phyloP scores from a whole-genome alignment of 176 grass and related monocot species.

The Avena eriantha region DNA sequence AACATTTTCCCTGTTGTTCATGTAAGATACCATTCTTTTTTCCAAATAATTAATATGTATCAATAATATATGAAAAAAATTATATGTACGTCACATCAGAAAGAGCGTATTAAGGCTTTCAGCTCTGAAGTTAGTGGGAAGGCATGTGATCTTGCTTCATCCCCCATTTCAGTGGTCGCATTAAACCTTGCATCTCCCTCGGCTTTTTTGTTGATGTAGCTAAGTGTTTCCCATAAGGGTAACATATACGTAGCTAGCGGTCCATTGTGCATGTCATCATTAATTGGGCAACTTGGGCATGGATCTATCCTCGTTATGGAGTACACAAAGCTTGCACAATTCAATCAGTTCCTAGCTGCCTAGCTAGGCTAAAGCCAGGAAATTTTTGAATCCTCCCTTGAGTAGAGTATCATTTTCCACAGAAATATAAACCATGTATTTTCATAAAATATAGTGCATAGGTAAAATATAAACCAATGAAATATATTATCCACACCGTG shows the following conservation, averaged over 20 bases:
- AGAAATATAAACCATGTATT: neutral
- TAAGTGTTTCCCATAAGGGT: conserved; percentile 12
- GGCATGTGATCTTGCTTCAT: conserved; percentile 49
- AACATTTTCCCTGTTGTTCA: too few species aligned
- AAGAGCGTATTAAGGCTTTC: neutral
- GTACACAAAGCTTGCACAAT: neutral
- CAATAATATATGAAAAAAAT: neutral
- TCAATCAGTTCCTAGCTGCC: neutral
- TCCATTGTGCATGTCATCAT: neutral
- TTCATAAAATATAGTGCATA: neutral
- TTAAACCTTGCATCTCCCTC: conserved; percentile 29
- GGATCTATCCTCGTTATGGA: neutral
- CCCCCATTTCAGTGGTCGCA: neutral
- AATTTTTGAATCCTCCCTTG: neutral
- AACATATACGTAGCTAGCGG: neutral
- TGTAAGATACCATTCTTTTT: neutral
- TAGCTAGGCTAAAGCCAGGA: neutral
- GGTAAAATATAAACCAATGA: too few species aligned
- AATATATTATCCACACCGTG: neutral
- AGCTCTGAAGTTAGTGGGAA: conserved; percentile 41
- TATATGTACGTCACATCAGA: conserved; percentile 29
- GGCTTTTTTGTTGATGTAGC: conserved; percentile 33
- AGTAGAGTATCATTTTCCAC: neutral
- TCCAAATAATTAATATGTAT: neutral
- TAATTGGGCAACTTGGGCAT: neutral